phyloP scores from a whole-genome alignment of 2,329 filamentous ascomycete genomes.

The Cordyceps cateniannulata region DNA sequence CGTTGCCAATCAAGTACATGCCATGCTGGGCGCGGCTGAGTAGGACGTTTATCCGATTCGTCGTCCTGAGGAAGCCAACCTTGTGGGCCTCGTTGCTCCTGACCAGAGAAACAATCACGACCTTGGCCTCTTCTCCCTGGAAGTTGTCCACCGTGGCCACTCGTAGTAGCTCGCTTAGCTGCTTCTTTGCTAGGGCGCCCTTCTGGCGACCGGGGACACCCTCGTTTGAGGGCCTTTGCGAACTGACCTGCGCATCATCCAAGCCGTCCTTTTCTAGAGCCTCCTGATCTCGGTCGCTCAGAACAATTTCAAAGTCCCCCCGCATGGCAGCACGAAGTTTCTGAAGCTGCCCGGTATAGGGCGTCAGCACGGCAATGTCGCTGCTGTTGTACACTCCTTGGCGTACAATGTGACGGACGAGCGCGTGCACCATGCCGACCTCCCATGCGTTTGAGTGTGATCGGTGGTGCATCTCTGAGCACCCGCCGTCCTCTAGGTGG shows the following conservation, averaged over 20 bases:
- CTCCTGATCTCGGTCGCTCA: constrained; percentile 57
- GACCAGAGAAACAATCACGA: constrained; percentile 64
- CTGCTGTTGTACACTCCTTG: constrained; percentile 54
- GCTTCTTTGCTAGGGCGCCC: constrained; percentile 31
- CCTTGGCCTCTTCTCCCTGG: constrained; percentile 68
- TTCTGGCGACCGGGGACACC: no score
- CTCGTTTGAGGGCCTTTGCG: no score
- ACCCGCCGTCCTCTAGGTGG: constrained; percentile 34
- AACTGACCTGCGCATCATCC: constrained; percentile 18
- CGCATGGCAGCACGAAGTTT: constrained; percentile 41
- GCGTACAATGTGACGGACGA: constrained; percentile 58
- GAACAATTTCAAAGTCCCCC: constrained; percentile 49
- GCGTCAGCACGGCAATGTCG: constrained; percentile 67
- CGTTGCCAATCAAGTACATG: constrained; percentile 63
- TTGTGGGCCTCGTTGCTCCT: constrained; percentile 55
- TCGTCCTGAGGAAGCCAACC: constrained; percentile 59
- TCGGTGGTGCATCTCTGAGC: constrained; percentile 29
- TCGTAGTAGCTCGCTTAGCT: constrained; percentile 29
- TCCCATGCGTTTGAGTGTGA: constrained; percentile 55
- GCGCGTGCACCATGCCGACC: constrained; percentile 52
- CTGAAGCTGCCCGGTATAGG: constrained; percentile 53
- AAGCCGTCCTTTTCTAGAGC: constrained; percentile 35
- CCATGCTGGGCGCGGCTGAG: constrained; percentile 60
- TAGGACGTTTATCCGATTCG: constrained; percentile 64
- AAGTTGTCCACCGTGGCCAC: constrained; percentile 69